Percentiles rank a stretch among this genome's conserved stretches.
phyloP scores from a whole-genome alignment of 2,329 filamentous ascomycete genomes.

The Epichloe typhina region DNA sequence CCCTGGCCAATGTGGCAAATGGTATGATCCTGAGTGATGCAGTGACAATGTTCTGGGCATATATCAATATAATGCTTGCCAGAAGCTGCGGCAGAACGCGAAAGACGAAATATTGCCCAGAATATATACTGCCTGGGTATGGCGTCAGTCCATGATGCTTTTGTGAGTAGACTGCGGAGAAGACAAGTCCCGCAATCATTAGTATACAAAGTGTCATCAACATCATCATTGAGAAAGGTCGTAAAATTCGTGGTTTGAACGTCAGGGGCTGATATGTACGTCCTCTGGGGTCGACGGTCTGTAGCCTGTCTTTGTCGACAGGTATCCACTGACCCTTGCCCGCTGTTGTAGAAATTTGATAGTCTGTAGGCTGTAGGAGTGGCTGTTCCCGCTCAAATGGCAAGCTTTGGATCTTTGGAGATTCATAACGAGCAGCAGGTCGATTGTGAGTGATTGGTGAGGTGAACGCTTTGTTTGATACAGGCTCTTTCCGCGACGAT shows the following conservation, averaged over 20 bases:
- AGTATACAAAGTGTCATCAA: slow-evolving; percentile 49
- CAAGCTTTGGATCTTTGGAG: neutral
- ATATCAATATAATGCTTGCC: slow-evolving; percentile 58
- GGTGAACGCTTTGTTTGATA: neutral
- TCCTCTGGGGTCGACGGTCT: slow-evolving; percentile 25
- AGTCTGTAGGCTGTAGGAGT: slow-evolving; percentile 1
- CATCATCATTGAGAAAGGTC: slow-evolving; percentile 47
- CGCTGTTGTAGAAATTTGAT: slow-evolving; percentile 1
- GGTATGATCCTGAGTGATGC: slow-evolving; percentile 67
- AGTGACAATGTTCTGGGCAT: slow-evolving; percentile 60
- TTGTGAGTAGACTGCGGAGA: slow-evolving; percentile 57
- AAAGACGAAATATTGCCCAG: slow-evolving; percentile 70
- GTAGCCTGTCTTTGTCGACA: slow-evolving; percentile 20
- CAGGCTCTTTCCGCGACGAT: neutral
- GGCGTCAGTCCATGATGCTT: slow-evolving; percentile 49
- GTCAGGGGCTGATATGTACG: slow-evolving; percentile 39
- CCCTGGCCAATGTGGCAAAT: slow-evolving; percentile 62
- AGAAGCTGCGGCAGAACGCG: slow-evolving; percentile 72
- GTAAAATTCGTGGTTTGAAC: slow-evolving; percentile 60
- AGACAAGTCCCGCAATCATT: slow-evolving; percentile 60
- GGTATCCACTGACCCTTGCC: slow-evolving; percentile 18
- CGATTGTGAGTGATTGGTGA: neutral
- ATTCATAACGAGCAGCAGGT: neutral
- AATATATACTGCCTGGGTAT: slow-evolving; percentile 55
- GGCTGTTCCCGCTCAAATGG: slow-evolving; percentile 1